Conservation (phyloP, 345 rosid species). For the Kernera saxatilis region DNA sequence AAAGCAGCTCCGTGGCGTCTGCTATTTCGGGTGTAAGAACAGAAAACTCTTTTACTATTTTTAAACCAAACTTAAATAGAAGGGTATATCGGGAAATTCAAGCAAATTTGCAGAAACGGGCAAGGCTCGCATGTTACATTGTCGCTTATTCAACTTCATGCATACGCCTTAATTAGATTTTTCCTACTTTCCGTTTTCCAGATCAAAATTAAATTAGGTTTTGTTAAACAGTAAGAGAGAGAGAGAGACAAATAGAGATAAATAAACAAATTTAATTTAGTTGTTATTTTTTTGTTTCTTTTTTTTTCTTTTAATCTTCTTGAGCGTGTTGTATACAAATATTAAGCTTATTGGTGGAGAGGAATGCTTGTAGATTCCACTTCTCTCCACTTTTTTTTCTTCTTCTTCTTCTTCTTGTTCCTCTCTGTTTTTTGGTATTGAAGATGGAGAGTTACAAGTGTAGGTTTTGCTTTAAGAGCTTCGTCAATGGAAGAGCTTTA, state of each 20-base stretch:
- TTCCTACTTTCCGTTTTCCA: slow-evolving; percentile 27
- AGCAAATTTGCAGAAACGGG: slow-evolving; percentile 52
- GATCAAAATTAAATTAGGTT: slow-evolving; percentile 3
- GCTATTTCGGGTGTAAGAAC: neutral
- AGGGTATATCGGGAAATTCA: slow-evolving; percentile 39
- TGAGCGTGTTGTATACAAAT: slow-evolving; percentile 19
- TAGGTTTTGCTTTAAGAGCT: slow-evolving; percentile 59
- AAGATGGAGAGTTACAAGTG: slow-evolving; percentile 72
- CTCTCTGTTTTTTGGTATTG: neutral
- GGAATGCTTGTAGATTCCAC: slow-evolving; percentile 62
- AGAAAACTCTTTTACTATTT: neutral
- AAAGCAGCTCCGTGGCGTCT: neutral
- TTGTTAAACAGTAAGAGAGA: slow-evolving; percentile 23
- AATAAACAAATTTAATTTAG: slow-evolving; percentile 24
- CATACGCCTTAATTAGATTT: slow-evolving; percentile 49
- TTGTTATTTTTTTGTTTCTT: neutral
- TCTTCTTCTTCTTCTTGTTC: neutral
- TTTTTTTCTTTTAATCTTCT: neutral
- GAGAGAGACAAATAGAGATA: neutral
- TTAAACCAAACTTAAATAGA: neutral
- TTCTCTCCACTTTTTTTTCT: slow-evolving; percentile 36
- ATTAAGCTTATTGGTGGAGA: slow-evolving; percentile 27
- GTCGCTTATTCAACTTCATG: slow-evolving; percentile 53
- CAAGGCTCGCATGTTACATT: slow-evolving; percentile 76
- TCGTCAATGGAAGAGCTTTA: slow-evolving; percentile 69